Conservation (phyloP, 73 alveolate species). For the Paramecium caudatum region DNA sequence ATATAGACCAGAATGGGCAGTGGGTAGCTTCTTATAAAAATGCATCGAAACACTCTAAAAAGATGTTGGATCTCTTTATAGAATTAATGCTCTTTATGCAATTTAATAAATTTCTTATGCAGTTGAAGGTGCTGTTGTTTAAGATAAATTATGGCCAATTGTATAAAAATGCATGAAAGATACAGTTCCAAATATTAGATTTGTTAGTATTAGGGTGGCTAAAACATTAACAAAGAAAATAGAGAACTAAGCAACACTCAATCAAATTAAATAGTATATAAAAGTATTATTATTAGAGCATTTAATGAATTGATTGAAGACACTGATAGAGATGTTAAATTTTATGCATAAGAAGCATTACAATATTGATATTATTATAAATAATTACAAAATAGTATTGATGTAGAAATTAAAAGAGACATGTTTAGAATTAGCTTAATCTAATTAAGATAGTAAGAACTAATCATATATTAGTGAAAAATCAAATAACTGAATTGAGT, state of each 20-base stretch:
- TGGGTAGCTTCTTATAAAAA: conserved; percentile 89
- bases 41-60: conserved; percentile 89
- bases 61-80: conserved; percentile 85
- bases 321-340: conserved; percentile 90
- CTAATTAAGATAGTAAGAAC: background rate
- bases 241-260: conserved; percentile 77
- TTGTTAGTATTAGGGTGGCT: conserved; percentile 91
- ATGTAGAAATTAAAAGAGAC: conserved; percentile 42
- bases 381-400: conserved; percentile 28
- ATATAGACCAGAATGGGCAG: conserved; percentile 94
- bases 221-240: conserved; percentile 81
- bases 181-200: conserved; percentile 95
- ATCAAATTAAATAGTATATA: conserved; percentile 71
- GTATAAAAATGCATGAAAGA: conserved; percentile 92
- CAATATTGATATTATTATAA: conserved; percentile 59
- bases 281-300: conserved; percentile 19
- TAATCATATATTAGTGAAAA: background rate
- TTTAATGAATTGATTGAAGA: conserved; percentile 80
- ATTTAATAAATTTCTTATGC: conserved; percentile 76
- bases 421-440: conserved; percentile 3
- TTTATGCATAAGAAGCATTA: conserved; percentile 89
- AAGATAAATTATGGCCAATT: conserved; percentile 90
- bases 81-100: conserved; percentile 65
- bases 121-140: conserved; percentile 86
- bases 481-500: background rate